phyloP scores from a whole-genome alignment of 2,329 filamentous ascomycete species.

The Trichoderma atroviride region DNA sequence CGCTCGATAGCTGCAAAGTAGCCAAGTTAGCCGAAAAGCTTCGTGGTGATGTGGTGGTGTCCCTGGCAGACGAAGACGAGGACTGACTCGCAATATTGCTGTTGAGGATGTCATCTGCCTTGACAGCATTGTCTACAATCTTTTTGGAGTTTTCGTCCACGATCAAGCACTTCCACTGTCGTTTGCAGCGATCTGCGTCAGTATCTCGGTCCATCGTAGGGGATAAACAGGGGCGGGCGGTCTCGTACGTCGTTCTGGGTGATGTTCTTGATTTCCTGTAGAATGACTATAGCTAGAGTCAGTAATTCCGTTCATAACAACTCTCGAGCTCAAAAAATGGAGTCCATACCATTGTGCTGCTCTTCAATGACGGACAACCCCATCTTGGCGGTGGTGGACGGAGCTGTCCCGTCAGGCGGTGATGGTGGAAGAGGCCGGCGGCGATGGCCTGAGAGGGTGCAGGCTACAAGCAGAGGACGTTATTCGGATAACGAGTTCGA shows the following conservation, averaged over 20 bases:
- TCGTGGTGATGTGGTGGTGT: not conserved
- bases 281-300: slow-evolving; percentile 38
- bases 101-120: slow-evolving; percentile 96
- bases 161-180: slow-evolving; percentile 94
- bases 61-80: slow-evolving; percentile 13
- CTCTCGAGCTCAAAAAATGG: not conserved
- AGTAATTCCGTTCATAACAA: slow-evolving; percentile 22
- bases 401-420: slow-evolving; percentile 25
- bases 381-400: slow-evolving; percentile 59
- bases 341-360: slow-evolving; percentile 60
- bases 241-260: slow-evolving; percentile 75
- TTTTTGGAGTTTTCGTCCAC: slow-evolving; percentile 82
- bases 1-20: slow-evolving; percentile 77
- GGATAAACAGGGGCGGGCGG: slow-evolving; percentile 15
- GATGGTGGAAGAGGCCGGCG: slow-evolving; percentile 3
- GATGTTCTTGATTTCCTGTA: slow-evolving; percentile 67
- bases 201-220: slow-evolving; percentile 24
- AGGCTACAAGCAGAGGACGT: not conserved
- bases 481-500: not conserved
- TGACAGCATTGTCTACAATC: slow-evolving; percentile 86
- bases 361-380: slow-evolving; percentile 81
- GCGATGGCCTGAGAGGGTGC: not conserved
- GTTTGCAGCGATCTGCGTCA: slow-evolving; percentile 6
- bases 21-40: slow-evolving; percentile 28
- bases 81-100: slow-evolving; percentile 89